Percentiles rank a stretch among this genome's conserved stretches.
These are phyloP conservation scores for Vitellaria paradoxa DNA, from an alignment of 179 eudicot species.

Conservation along the genomic window DNA sequence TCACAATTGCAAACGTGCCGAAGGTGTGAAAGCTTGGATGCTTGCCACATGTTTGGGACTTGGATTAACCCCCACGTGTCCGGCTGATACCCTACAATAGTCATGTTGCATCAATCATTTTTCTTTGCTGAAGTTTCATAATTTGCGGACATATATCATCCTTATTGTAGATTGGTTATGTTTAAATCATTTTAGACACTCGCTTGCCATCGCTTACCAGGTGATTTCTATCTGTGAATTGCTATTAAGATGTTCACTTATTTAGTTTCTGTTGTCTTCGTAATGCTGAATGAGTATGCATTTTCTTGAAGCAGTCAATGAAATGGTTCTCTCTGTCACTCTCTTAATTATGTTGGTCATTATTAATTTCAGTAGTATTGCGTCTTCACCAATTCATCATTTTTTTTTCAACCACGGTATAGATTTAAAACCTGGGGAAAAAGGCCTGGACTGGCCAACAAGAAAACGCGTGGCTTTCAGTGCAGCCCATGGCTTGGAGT, in stretches of 20 bases:
- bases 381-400: not conserved
- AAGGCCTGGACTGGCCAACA: slow-evolving; percentile 79
- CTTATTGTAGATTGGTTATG: not conserved
- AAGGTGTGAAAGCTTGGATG: too few relatives aligned
- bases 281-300: not conserved
- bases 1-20: too few relatives aligned
- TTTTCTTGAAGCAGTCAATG: not conserved
- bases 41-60: too few relatives aligned
- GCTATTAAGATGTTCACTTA: slow-evolving; percentile 5
- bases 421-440: slow-evolving; percentile 83
- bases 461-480: slow-evolving; percentile 83
- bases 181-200: not conserved
- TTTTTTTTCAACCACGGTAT: not conserved
- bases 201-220: not conserved
- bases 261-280: not conserved
- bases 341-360: not conserved
- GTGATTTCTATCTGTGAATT: not conserved
- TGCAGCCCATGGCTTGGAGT: slow-evolving; percentile 87
- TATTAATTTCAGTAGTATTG: not conserved
- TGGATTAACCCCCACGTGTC: too few relatives aligned
- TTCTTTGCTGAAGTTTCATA: not conserved
- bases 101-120: not conserved
- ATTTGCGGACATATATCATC: not conserved
- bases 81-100: not conserved
- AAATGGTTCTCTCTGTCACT: not conserved